Conservation (phyloP, 371 early-diverging fungal genomes). For the Smittium mucronatum region DNA sequence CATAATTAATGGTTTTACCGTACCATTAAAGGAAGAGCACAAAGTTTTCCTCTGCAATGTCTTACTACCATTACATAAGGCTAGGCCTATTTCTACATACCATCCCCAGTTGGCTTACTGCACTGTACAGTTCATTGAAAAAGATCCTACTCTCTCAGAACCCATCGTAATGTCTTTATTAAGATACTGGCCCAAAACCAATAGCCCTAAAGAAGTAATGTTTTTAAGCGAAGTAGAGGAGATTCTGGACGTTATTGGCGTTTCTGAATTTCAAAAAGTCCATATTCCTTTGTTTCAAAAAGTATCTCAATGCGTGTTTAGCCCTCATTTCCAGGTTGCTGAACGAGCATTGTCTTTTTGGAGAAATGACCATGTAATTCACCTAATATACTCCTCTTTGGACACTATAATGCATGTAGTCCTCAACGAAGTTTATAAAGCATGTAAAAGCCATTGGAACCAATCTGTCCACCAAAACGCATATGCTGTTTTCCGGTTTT, state of each 20-base stretch:
- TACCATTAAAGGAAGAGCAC: slow-evolving; percentile 95
- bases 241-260: slow-evolving; percentile 85
- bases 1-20: slow-evolving; percentile 96
- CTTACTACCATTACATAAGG: slow-evolving; percentile 88
- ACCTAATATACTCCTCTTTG: slow-evolving; percentile 81
- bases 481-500: slow-evolving; percentile 80
- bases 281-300: slow-evolving; percentile 81
- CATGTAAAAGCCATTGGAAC: slow-evolving; percentile 93
- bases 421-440: slow-evolving; percentile 75
- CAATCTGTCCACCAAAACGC: slow-evolving; percentile 88
- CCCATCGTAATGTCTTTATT: slow-evolving; percentile 54
- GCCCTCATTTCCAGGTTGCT: slow-evolving; percentile 93
- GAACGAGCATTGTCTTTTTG: slow-evolving; percentile 91
- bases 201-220: slow-evolving; percentile 96
- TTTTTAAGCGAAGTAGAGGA: slow-evolving; percentile 92
- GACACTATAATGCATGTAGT: slow-evolving; percentile 80
- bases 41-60: slow-evolving; percentile 82
- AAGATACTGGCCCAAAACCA: slow-evolving; percentile 94
- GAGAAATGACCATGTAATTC: slow-evolving; percentile 93
- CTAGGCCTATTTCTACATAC: slow-evolving; percentile 71
- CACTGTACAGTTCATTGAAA: slow-evolving; percentile 93
- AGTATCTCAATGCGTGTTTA: slow-evolving; percentile 77
- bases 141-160: slow-evolving; percentile 77
- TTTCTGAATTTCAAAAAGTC: slow-evolving; percentile 68
- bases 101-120: slow-evolving; percentile 95